Conservation (phyloP, 805 yeast genomes). For the Candida cerambycidarum region DNA sequence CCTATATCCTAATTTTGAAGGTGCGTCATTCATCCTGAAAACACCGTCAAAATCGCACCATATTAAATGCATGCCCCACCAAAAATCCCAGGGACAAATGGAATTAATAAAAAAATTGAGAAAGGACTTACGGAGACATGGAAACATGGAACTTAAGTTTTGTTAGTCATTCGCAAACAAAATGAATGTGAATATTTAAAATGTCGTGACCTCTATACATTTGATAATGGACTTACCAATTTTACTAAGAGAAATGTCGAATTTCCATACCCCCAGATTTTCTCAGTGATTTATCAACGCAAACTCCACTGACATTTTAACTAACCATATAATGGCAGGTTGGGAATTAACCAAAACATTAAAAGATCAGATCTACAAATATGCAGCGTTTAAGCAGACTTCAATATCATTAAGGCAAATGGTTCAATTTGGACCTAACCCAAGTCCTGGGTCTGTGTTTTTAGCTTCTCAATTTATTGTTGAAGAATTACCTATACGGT, state of each 20-base stretch:
- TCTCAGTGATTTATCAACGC: conserved; percentile 4
- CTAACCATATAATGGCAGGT: conserved; percentile 19
- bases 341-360: conserved; percentile 54
- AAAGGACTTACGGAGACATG: conserved; percentile 3
- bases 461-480: conserved; percentile 82
- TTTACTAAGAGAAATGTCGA: not conserved
- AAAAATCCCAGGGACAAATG: conserved; percentile 4
- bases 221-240: too few relatives aligned
- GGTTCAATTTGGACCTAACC: conserved; percentile 86
- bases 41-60: not conserved
- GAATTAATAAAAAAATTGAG: not conserved
- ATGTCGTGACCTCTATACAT: conserved; percentile 3
- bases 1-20: too few relatives aligned
- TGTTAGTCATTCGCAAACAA: not conserved
- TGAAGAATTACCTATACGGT: conserved; percentile 82
- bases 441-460: conserved; percentile 75
- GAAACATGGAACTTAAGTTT: not conserved
- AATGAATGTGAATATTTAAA: conserved; percentile 1
- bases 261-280: conserved; percentile 7
- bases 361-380: conserved; percentile 55
- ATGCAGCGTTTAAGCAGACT: conserved; percentile 76
- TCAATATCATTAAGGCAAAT: conserved; percentile 82
- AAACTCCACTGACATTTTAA: not conserved
- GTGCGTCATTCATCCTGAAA: too few relatives aligned
- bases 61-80: not conserved